Percentiles rank a stretch among this genome's conserved stretches.
These are phyloP conservation scores for Xylaria sp. DNA, from an alignment of 2,329 filamentous ascomycete species.

Conservation along the genomic window DNA sequence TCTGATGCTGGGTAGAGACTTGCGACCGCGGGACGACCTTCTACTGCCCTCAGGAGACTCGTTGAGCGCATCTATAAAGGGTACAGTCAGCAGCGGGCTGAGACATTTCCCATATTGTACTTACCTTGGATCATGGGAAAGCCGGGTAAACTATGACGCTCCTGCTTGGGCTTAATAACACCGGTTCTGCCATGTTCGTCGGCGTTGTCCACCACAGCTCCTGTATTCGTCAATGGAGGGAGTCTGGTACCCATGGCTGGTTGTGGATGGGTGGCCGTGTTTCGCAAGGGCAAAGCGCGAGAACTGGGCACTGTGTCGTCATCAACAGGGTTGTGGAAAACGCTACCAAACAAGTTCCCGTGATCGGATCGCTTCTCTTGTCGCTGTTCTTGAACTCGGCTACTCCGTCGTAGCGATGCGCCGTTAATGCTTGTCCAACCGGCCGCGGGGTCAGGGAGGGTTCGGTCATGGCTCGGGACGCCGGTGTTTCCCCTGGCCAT, in stretches of 20 bases:
- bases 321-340: slow-evolving; percentile 43
- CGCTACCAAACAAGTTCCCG: slow-evolving; percentile 41
- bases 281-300: slow-evolving; percentile 34
- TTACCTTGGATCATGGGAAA: slow-evolving; percentile 32
- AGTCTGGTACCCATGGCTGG: slow-evolving; percentile 23
- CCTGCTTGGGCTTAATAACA: slow-evolving; percentile 38
- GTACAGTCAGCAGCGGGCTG: slow-evolving; percentile 23
- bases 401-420: slow-evolving; percentile 32
- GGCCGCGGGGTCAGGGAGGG: slow-evolving; percentile 28
- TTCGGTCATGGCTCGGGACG: slow-evolving; percentile 26
- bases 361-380: slow-evolving; percentile 41
- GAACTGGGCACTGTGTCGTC: slow-evolving; percentile 33
- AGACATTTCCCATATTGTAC: slow-evolving; percentile 17
- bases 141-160: slow-evolving; percentile 40
- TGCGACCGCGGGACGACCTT: slow-evolving; percentile 38
- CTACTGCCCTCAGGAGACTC: slow-evolving; percentile 32
- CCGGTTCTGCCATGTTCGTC: slow-evolving; percentile 26
- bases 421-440: slow-evolving; percentile 42
- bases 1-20: slow-evolving; percentile 40
- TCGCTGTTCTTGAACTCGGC: slow-evolving; percentile 38
- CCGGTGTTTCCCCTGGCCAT: slow-evolving; percentile 24
- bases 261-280: slow-evolving; percentile 22
- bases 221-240: slow-evolving; percentile 23
- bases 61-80: slow-evolving; percentile 27
- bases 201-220: slow-evolving; percentile 3